These are phyloP conservation scores for Skeletonema tropicum DNA, from an alignment of 108 stramenopile species.

Conservation along the genomic window DNA sequence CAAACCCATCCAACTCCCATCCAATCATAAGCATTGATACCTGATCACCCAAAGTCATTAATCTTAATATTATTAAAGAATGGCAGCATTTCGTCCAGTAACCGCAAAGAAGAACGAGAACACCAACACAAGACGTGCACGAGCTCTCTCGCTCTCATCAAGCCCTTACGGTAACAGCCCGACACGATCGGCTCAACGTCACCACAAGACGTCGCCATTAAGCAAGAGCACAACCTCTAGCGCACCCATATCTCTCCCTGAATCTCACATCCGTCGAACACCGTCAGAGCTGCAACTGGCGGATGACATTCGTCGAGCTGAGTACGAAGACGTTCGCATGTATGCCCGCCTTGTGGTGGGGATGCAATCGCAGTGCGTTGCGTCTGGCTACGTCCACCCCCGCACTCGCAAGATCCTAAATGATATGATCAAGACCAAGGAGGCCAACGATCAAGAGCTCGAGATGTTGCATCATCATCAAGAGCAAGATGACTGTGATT, in stretches of 20 bases:
- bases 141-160: constrained; percentile 5
- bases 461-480: not conserved
- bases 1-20: too few species aligned
- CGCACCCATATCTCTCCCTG: constrained; percentile 35
- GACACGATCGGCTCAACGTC: not conserved
- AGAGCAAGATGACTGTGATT: constrained; percentile 7
- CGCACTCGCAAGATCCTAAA: constrained; percentile 18
- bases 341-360: constrained; percentile 45
- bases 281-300: constrained; percentile 48
- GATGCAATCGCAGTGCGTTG: constrained; percentile 31
- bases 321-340: constrained; percentile 46
- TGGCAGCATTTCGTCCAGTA: not conserved
- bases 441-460: constrained; percentile 25
- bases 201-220: not conserved
- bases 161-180: not conserved
- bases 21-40: not conserved
- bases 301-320: constrained; percentile 35
- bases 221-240: not conserved
- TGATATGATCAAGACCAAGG: constrained; percentile 26
- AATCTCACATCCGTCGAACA: constrained; percentile 46
- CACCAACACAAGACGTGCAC: not conserved
- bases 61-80: not conserved
- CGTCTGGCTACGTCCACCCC: constrained; percentile 13
- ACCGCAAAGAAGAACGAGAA: not conserved
- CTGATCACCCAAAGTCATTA: not conserved